Evolutionary conservation across 257 asterid genomes (phyloP).

Genomic region (Plectranthus barbatus): DNA sequence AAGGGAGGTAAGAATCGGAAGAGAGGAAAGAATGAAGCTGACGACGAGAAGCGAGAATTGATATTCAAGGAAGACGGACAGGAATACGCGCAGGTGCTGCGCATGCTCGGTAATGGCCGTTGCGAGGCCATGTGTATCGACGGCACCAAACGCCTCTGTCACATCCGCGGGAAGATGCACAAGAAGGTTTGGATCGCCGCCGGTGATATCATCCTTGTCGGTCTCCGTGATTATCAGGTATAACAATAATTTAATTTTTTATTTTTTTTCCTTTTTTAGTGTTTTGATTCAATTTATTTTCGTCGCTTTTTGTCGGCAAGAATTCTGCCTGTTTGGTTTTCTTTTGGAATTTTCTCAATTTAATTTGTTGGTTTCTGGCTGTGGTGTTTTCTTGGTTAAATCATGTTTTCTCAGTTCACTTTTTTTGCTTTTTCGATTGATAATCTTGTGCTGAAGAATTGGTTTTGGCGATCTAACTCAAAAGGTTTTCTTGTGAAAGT

Average conservation of each 20-base stretch:
- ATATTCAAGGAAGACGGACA: slow-evolving; percentile 92
- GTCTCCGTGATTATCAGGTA: slow-evolving; percentile 94
- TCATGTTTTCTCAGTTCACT: background rate
- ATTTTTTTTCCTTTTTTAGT: background rate
- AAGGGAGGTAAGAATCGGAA: slow-evolving; percentile 96
- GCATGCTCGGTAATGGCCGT: slow-evolving; percentile 90
- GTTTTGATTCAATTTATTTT: background rate
- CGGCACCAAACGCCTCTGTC: slow-evolving; percentile 78
- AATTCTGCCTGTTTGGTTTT: background rate
- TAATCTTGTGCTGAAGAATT: background rate
- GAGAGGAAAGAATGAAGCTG: slow-evolving; percentile 96
- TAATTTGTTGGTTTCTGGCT: background rate
- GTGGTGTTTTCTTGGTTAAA: background rate
- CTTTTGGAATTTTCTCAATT: background rate
- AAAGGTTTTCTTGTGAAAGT: too few relatives aligned
- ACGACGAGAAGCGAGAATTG: slow-evolving; percentile 90
- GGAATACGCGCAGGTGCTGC: slow-evolving; percentile 81
- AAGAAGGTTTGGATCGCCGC: slow-evolving; percentile 97
- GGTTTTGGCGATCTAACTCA: background rate
- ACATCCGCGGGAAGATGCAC: slow-evolving; percentile 92
- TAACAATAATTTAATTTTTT: too few relatives aligned
- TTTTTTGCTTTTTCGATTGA: background rate
- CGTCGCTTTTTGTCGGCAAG: background rate
- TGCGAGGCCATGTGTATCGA: slow-evolving; percentile 87
- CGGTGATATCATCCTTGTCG: slow-evolving; percentile 86